Evolutionary conservation across 2,329 filamentous ascomycete species (phyloP).

Genomic region (Helminthosporium solani): DNA sequence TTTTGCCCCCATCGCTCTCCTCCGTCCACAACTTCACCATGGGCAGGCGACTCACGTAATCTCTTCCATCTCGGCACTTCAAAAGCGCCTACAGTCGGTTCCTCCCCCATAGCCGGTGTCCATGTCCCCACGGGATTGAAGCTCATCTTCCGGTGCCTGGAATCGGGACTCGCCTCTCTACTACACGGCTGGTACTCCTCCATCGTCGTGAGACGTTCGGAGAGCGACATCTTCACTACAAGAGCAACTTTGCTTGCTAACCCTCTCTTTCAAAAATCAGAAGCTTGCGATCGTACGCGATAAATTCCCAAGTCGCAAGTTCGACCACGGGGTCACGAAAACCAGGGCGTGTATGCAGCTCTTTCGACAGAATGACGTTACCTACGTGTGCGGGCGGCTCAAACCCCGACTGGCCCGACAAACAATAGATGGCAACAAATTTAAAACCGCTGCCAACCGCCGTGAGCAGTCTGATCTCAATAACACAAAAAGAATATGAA

Average conservation of each 20-base stretch:
- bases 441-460: too few species aligned
- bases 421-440: neutral
- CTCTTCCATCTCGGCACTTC: slow-evolving; percentile 57
- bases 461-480: too few species aligned
- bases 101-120: slow-evolving; percentile 43
- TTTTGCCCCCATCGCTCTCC: neutral
- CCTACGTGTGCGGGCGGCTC: neutral
- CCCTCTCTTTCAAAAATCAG: neutral
- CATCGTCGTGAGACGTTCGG: slow-evolving; percentile 42
- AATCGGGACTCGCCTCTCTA: slow-evolving; percentile 38
- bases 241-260: neutral
- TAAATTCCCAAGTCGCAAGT: neutral
- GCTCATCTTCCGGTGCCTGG: slow-evolving; percentile 48
- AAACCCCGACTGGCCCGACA: neutral
- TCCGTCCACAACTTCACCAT: too few species aligned
- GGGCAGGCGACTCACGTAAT: slow-evolving; percentile 43
- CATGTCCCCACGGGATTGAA: slow-evolving; percentile 53
- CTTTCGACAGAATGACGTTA: neutral
- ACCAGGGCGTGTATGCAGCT: too few species aligned
- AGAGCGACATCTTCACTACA: slow-evolving; percentile 39
- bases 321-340: neutral
- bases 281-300: neutral
- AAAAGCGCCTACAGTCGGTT: slow-evolving; percentile 50
- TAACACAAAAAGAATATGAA: neutral
- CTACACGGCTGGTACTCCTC: slow-evolving; percentile 46